phyloP scores from a whole-genome alignment of 441 rosid species.

The Macaranga tanarius region DNA sequence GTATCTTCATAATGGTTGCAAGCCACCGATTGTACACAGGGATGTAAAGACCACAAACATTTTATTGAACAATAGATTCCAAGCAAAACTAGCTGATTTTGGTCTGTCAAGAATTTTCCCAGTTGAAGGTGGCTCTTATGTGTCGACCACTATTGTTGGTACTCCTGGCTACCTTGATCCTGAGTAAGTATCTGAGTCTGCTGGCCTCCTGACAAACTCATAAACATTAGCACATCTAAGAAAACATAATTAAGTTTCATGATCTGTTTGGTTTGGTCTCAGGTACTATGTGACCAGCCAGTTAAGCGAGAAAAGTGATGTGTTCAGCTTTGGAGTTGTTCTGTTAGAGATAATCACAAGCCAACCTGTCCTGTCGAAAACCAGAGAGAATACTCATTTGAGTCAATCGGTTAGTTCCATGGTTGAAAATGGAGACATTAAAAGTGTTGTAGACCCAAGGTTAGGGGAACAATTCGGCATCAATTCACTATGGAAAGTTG shows the following conservation, averaged over 20 bases:
- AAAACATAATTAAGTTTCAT: not conserved
- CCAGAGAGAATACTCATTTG: constrained; percentile 24
- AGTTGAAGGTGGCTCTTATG: constrained; percentile 27
- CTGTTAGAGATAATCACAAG: constrained; percentile 57
- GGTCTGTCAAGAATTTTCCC: constrained; percentile 33
- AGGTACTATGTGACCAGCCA: constrained; percentile 44
- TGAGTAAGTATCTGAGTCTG: constrained; percentile 22
- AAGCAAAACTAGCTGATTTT: constrained; percentile 18
- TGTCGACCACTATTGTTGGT: constrained; percentile 31
- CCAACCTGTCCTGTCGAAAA: constrained; percentile 32
- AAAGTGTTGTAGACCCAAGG: constrained; percentile 47
- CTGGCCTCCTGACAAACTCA: not conserved
- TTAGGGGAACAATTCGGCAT: constrained; percentile 40
- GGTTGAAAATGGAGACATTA: constrained; percentile 44
- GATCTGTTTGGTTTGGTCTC: not conserved
- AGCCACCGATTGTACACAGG: constrained; percentile 25
- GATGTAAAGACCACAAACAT: constrained; percentile 44
- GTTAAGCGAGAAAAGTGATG: constrained; percentile 25
- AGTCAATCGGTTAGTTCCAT: constrained; percentile 45
- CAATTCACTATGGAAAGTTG: constrained; percentile 51
- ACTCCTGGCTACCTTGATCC: constrained; percentile 45
- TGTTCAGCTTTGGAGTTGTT: constrained; percentile 57
- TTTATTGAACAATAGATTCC: constrained; percentile 15
- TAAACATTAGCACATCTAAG: too few species aligned
- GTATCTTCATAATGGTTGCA: constrained; percentile 32